phyloP scores from a whole-genome alignment of 768 basidiomycete species.

The Lentinula detonsa region DNA sequence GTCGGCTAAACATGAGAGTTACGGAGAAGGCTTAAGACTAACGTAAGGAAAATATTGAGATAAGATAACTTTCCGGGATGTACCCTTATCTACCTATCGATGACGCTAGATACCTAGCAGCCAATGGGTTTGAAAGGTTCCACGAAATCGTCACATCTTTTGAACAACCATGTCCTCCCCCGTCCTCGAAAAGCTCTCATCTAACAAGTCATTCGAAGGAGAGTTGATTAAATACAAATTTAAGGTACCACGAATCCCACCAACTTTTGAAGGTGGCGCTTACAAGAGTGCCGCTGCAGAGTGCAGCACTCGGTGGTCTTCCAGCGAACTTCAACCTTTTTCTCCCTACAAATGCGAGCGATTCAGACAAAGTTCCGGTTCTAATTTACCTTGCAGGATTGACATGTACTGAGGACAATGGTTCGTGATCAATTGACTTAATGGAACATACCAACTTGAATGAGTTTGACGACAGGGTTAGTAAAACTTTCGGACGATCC shows the following conservation, averaged over 20 bases:
- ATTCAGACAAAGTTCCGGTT: conserved; percentile 47
- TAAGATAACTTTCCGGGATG: neutral
- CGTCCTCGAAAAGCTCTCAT: conserved; percentile 63
- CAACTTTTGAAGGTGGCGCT: neutral
- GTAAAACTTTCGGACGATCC: neutral
- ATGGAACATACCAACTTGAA: neutral
- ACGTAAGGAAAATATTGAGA: neutral
- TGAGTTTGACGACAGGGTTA: neutral
- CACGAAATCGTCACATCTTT: neutral
- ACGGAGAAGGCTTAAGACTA: neutral
- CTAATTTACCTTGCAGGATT: conserved; percentile 87
- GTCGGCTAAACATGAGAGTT: neutral
- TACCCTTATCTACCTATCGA: neutral
- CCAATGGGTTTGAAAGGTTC: neutral
- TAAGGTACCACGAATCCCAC: conserved; percentile 36
- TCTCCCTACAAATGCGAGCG: conserved; percentile 56
- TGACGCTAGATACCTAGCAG: neutral
- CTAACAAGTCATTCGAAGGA: conserved; percentile 78
- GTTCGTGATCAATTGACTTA: conserved; percentile 15
- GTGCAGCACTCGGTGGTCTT: conserved; percentile 61
- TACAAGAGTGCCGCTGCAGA: conserved; percentile 32
- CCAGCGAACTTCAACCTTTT: conserved; percentile 85
- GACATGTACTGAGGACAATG: conserved; percentile 91
- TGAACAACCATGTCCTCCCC: neutral
- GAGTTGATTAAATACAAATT: conserved; percentile 83